A percentile compares a stretch with the other conserved stretches of the same genome.
Evolutionary conservation across 441 rosid species (phyloP).

Genomic region (Adansonia grandidieri): DNA sequence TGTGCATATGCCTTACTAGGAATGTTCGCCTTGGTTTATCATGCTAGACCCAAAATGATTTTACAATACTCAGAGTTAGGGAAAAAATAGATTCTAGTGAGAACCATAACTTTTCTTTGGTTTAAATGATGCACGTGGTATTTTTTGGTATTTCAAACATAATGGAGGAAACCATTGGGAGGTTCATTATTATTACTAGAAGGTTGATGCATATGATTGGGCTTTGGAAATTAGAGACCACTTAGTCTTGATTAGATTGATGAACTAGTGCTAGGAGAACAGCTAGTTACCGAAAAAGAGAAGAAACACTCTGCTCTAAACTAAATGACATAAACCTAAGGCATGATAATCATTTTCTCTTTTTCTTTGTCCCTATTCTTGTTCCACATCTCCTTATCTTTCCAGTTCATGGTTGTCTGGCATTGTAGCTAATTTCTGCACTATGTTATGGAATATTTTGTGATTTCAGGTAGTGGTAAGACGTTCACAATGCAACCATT

Average conservation of each 20-base stretch:
- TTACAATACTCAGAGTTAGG: not conserved
- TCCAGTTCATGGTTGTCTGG: not conserved
- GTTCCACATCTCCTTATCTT: not conserved
- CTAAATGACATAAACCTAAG: slow-evolving; percentile 5
- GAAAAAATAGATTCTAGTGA: not conserved
- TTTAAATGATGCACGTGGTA: not conserved
- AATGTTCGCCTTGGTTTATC: not conserved
- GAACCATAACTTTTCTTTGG: not conserved
- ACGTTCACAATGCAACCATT: slow-evolving; percentile 98
- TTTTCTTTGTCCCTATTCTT: not conserved
- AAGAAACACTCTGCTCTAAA: not conserved
- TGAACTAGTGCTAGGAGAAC: slow-evolving; percentile 14
- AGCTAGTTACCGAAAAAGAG: slow-evolving; percentile 2
- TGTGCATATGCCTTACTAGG: not conserved
- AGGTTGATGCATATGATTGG: not conserved
- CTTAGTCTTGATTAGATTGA: not conserved
- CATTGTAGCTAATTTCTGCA: slow-evolving; percentile 8
- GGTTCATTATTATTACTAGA: not conserved
- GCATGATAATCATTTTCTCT: slow-evolving; percentile 2
- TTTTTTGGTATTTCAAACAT: not conserved
- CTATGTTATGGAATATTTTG: slow-evolving; percentile 8
- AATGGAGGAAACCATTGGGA: not conserved
- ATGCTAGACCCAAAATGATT: not conserved
- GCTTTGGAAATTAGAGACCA: slow-evolving; percentile 4
- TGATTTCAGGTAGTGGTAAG: slow-evolving; percentile 91